phyloP scores from a whole-genome alignment of 202 grass and related monocot genomes.

The Schoenoplectus tabernaemontani region DNA sequence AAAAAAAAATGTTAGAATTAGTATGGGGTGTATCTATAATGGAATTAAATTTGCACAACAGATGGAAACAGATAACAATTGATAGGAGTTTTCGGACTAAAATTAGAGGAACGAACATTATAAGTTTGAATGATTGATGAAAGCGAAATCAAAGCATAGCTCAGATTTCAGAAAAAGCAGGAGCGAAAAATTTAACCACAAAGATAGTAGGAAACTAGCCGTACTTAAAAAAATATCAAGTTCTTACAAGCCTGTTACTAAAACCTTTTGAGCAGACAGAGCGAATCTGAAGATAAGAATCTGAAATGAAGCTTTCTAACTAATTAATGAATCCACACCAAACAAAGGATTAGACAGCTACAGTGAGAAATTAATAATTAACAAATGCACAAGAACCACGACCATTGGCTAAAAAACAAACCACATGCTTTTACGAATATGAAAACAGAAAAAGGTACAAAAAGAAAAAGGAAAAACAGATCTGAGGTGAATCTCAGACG shows the following conservation, averaged over 20 bases:
- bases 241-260: background rate
- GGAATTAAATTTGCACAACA: background rate
- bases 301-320: background rate
- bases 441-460: conserved; percentile 18
- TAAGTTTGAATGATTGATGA: background rate
- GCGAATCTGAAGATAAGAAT: background rate
- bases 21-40: background rate
- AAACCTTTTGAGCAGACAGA: background rate
- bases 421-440: background rate
- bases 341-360: conserved; percentile 16
- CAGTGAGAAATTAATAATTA: conserved; percentile 25
- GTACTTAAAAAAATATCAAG: background rate
- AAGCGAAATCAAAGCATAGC: background rate
- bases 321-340: background rate
- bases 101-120: background rate
- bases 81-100: background rate
- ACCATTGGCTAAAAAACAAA: conserved; percentile 17
- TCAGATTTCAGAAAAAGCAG: background rate
- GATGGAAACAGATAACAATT: background rate
- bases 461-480: conserved; percentile 9
- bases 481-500: conserved; percentile 9
- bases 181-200: background rate
- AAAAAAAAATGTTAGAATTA: background rate
- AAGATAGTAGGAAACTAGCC: background rate
- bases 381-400: conserved; percentile 9